These are phyloP conservation scores for Pythium brassicae DNA, from an alignment of 352 stramenopile species.

Conservation along the genomic window DNA sequence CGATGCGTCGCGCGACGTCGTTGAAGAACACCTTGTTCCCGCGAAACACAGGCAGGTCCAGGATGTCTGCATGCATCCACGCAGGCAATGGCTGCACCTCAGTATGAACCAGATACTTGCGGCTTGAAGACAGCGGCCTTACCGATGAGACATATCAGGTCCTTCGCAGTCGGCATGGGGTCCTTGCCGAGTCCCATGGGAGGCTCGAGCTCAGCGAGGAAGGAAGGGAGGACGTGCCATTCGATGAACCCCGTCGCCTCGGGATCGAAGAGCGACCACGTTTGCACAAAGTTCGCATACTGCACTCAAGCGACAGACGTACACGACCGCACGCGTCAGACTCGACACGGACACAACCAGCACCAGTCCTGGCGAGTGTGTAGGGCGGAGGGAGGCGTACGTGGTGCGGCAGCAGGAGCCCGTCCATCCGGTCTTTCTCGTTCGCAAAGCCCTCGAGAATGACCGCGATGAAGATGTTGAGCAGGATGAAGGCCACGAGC, in stretches of 20 bases:
- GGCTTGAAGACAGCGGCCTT: conserved; percentile 2
- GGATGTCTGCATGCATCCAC: conserved; percentile 20
- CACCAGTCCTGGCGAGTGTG: too few species aligned
- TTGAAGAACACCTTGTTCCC: conserved; percentile 71
- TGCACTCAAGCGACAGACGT: conserved; percentile 19
- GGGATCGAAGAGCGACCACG: conserved; percentile 80
- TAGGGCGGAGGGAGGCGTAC: too few species aligned
- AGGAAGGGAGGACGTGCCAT: conserved; percentile 54
- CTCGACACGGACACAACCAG: too few species aligned
- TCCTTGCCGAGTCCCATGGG: conserved; percentile 62
- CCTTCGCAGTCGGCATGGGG: conserved; percentile 31
- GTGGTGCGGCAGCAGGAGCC: conserved; percentile 47
- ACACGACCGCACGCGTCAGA: too few species aligned
- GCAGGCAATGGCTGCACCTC: background rate
- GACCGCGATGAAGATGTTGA: conserved; percentile 92
- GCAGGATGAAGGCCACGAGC: conserved; percentile 83
- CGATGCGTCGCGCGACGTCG: conserved; percentile 43
- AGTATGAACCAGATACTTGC: too few species aligned
- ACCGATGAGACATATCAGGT: conserved; percentile 46
- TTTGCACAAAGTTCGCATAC: conserved; percentile 74
- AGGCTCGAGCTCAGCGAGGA: conserved; percentile 55
- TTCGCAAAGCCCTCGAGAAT: conserved; percentile 89
- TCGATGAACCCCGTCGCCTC: conserved; percentile 81
- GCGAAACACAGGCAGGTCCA: conserved; percentile 51
- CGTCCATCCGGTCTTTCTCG: conserved; percentile 60